Evolutionary conservation across 2,329 filamentous ascomycete species (phyloP), one percentile per base, ranked within the genome.

Genomic region (Colletotrichum sp.): DNA sequence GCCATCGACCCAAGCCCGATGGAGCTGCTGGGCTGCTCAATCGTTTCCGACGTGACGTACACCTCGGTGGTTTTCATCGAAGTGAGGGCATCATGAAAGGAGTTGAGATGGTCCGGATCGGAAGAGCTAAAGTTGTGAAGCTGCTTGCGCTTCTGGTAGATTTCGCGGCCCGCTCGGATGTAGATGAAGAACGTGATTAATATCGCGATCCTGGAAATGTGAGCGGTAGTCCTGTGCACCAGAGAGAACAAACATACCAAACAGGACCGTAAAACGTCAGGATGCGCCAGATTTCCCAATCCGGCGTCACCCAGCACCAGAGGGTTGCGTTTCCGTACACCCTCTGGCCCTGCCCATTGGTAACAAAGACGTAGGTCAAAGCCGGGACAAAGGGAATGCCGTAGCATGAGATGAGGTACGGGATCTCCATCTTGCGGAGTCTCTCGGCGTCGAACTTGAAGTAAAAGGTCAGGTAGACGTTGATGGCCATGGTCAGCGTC

Each of bases 401-500:
- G 76, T 97, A 97, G 81, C 94, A 95, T 71, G 87, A 81, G 2
- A 92, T 36, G 2, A 95, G 81, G 78, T 97, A 97, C 73, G 89
- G 92, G 61, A 92, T 90, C 81, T 97, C 95, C 81, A 96, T 89
- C 59, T 84, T 87, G 13, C 91, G 91, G 16, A 97, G 85, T 68
- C 90, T 89, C 5, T 88, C 84, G 2, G 92, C 90, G 74, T 94
- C 91, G 78, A 92, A 96, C 77, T 94, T 94, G 79, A 88, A 89
- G 83, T 95, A 96, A 80, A 97, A 95, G 0, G 94, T 96, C 16
- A 96, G 85, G 82, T 95, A 95, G 67, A 97, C 95, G 81, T 97
- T 97, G 78, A 93, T 89, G 2, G 95, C 94, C 95, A 97, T 97
- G 69, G 93, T 92, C 74, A 96, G 87, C 1, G 93, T 94, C 94